A percentile compares a stretch with the other conserved stretches of the same genome.
Conservation (phyloP, 345 rosid genomes). For the Firmiana major region DNA sequence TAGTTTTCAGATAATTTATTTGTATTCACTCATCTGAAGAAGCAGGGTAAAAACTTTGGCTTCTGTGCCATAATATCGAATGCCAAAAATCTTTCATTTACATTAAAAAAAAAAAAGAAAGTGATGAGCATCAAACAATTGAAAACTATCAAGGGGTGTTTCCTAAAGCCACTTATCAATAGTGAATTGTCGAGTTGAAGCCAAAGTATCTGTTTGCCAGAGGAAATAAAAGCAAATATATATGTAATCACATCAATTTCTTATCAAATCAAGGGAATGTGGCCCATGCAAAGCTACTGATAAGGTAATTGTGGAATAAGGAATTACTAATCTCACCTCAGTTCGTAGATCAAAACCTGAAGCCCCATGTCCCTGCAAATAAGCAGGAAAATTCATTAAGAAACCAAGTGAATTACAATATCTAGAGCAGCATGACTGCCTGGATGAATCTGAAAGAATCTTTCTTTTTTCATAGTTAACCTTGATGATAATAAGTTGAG, state of each 20-base stretch:
- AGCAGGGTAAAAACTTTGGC: neutral
- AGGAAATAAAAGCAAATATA: neutral
- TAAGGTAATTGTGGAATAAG: neutral
- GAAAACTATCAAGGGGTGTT: neutral
- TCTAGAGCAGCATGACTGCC: neutral
- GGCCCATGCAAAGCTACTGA: neutral
- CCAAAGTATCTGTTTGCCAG: neutral
- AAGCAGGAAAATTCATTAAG: constrained; percentile 7
- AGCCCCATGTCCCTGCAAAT: constrained; percentile 37
- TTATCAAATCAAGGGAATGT: neutral
- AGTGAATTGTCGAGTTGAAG: neutral
- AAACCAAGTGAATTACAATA: constrained; percentile 5
- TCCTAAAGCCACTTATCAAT: neutral
- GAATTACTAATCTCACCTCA: constrained; percentile 46
- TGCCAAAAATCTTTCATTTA: neutral
- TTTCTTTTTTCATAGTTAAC: neutral
- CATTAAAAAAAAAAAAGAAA: neutral
- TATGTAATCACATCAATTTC: neutral
- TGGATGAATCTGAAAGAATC: neutral
- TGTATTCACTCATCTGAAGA: neutral
- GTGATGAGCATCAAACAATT: neutral
- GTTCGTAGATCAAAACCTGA: constrained; percentile 40
- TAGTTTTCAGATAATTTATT: neutral
- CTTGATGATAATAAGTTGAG: neutral
- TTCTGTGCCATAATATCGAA: neutral